Percentiles rank a stretch among this genome's conserved stretches.
Evolutionary conservation across 768 basidiomycete species (phyloP).

Genomic region (Clathrus columnatus): DNA sequence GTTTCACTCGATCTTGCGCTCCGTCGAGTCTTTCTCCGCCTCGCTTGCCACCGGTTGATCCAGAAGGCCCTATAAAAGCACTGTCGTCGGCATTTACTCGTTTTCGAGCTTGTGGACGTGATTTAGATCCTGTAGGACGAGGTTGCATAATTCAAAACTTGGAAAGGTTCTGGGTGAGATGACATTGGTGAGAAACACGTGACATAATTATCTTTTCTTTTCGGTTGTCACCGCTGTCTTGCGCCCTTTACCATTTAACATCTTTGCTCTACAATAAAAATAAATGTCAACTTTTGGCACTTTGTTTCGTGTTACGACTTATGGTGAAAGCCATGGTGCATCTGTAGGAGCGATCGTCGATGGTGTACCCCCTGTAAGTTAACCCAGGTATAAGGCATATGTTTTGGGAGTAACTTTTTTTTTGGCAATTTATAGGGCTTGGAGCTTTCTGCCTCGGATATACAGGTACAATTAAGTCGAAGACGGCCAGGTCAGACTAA

Average conservation of each 20-base stretch:
- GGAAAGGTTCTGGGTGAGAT: not conserved
- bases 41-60: slow-evolving; percentile 42
- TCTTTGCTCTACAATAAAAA: not conserved
- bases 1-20: slow-evolving; percentile 61
- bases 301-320: slow-evolving; percentile 91
- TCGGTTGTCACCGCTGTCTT: too few species aligned
- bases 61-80: slow-evolving; percentile 50
- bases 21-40: slow-evolving; percentile 47
- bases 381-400: not conserved
- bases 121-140: slow-evolving; percentile 40
- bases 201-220: not conserved
- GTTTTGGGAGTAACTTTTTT: not conserved
- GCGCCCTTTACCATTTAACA: too few species aligned
- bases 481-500: slow-evolving; percentile 93
- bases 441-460: slow-evolving; percentile 66
- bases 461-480: slow-evolving; percentile 86
- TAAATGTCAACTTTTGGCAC: slow-evolving; percentile 90
- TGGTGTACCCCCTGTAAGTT: slow-evolving; percentile 86
- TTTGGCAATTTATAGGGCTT: slow-evolving; percentile 54
- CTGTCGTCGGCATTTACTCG: slow-evolving; percentile 56
- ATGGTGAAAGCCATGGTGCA: slow-evolving; percentile 94
- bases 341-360: slow-evolving; percentile 97
- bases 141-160: slow-evolving; percentile 6
- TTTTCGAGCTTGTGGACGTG: slow-evolving; percentile 54
- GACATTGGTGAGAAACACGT: not conserved